Conservation (phyloP, 208 protist genomes). For the Polymyxa betae region DNA sequence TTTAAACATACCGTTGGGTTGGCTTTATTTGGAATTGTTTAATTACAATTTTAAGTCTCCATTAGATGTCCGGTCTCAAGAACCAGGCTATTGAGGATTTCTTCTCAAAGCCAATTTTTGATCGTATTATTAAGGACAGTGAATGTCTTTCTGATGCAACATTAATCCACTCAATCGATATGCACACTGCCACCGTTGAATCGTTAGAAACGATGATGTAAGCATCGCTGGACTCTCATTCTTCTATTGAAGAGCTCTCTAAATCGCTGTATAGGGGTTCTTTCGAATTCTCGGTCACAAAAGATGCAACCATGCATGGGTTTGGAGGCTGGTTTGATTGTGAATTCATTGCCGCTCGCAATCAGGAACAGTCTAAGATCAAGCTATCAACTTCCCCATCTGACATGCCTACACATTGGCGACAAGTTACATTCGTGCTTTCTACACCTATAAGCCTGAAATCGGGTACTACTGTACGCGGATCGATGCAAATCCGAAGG, state of each 20-base stretch:
- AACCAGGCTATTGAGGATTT: conserved; percentile 73
- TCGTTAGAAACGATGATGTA: conserved; percentile 4
- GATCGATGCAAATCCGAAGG: conserved; percentile 1
- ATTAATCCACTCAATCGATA: conserved; percentile 77
- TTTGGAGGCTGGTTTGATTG: conserved; percentile 80
- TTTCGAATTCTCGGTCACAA: conserved; percentile 71
- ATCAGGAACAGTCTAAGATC: conserved; percentile 56
- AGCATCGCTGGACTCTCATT: background rate
- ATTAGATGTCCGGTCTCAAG: conserved; percentile 55
- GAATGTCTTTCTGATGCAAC: conserved; percentile 60
- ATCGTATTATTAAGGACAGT: conserved; percentile 71
- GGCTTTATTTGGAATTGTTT: too few species aligned
- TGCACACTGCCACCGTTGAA: background rate
- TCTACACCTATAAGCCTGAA: background rate
- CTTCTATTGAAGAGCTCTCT: background rate
- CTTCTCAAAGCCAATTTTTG: conserved; percentile 78
- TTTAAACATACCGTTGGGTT: too few species aligned
- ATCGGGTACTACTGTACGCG: background rate
- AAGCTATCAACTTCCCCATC: conserved; percentile 73
- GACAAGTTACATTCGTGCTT: conserved; percentile 75
- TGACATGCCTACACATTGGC: conserved; percentile 85
- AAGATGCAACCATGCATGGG: conserved; percentile 74
- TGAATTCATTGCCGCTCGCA: background rate
- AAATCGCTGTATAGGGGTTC: conserved; percentile 56
- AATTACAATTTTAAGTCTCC: background rate